These are phyloP conservation scores for Penicillium sp. DNA, from an alignment of 2,329 filamentous ascomycete species.

Conservation along the genomic window DNA sequence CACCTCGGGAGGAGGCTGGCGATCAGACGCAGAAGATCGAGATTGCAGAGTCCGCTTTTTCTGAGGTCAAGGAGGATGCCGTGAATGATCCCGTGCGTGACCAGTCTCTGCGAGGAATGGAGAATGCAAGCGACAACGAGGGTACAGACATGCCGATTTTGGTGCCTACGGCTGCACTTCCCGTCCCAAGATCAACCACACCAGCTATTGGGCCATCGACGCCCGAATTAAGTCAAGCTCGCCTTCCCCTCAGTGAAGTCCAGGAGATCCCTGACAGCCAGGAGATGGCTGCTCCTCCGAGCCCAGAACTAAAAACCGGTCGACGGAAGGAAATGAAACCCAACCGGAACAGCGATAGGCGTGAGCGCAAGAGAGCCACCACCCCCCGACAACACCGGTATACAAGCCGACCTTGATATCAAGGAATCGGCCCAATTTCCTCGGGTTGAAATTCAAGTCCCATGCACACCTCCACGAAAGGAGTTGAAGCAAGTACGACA, in stretches of 20 bases:
- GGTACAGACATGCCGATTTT: conserved; percentile 14
- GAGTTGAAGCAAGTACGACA: conserved; percentile 5
- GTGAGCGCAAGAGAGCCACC: background rate
- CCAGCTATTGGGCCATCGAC: background rate
- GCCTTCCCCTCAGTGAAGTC: conserved; percentile 1
- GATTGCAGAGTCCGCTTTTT: background rate
- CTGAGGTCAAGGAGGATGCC: background rate
- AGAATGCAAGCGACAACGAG: conserved; percentile 4
- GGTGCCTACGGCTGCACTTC: conserved; percentile 6
- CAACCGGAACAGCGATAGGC: background rate
- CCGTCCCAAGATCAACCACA: background rate
- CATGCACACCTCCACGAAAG: conserved; percentile 29
- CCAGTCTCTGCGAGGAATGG: background rate
- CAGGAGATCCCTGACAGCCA: conserved; percentile 40
- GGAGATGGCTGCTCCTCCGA: conserved; percentile 15
- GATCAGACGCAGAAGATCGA: background rate
- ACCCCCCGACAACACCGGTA: background rate
- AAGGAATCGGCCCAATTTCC: background rate
- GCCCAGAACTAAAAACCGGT: background rate
- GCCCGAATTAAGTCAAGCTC: background rate
- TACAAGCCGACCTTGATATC: background rate
- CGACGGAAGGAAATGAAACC: background rate
- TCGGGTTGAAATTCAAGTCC: conserved; percentile 17
- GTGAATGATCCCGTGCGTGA: background rate
- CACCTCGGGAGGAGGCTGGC: conserved; percentile 5